Evolutionary conservation across 202 grass and related monocot species (phyloP).

Genomic region (Digitaria exilis): DNA sequence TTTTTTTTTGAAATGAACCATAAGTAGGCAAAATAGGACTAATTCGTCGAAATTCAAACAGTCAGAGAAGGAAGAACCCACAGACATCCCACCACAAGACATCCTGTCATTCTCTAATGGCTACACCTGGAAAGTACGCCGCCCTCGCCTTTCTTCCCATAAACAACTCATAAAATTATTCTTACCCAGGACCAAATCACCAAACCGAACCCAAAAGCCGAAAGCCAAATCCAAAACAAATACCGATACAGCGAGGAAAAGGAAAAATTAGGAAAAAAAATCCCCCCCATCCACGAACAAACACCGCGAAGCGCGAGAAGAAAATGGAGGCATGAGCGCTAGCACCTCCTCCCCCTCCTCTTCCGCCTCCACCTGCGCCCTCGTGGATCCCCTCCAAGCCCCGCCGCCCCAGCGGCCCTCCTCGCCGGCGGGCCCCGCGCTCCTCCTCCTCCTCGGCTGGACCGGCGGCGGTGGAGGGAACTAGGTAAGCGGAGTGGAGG

Average conservation of each 20-base stretch:
- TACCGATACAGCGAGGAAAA: conserved; percentile 28
- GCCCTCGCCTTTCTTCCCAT: neutral
- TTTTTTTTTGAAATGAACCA: neutral
- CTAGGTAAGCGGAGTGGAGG: neutral
- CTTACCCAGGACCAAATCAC: conserved; percentile 34
- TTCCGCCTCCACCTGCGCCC: neutral
- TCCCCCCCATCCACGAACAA: neutral
- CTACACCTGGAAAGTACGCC: conserved; percentile 52
- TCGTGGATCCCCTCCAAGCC: conserved; percentile 40
- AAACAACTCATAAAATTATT: conserved; percentile 43
- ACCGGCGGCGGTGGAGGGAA: neutral
- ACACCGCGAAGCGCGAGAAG: conserved; percentile 1
- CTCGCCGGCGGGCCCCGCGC: conserved; percentile 2
- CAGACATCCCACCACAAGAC: conserved; percentile 36
- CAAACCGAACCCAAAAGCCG: conserved; percentile 27
- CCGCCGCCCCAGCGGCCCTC: neutral
- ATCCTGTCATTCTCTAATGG: conserved; percentile 24
- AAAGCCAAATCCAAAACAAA: conserved; percentile 52
- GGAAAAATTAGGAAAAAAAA: neutral
- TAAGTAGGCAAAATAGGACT: neutral
- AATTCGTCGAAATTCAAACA: neutral
- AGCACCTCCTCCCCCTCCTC: neutral
- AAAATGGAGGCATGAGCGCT: conserved; percentile 48
- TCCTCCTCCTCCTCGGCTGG: neutral
- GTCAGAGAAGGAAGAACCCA: neutral